Conservation (phyloP, 345 rosid species). For the Euphorbia lathyris region DNA sequence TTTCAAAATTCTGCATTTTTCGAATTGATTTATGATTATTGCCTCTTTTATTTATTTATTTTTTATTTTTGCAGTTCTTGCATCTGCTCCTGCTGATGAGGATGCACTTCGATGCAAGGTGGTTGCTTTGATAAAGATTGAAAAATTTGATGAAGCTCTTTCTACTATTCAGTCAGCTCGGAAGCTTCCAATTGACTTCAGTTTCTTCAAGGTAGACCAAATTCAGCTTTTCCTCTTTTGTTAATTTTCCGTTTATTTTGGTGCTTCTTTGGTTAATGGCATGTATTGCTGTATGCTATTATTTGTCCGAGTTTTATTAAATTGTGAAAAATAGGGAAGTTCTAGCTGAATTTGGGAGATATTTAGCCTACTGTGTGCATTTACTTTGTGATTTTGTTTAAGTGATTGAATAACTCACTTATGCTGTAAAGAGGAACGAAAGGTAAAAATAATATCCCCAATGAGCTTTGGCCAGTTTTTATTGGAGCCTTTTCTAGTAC, state of each 20-base stretch:
- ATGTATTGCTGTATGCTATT: background rate
- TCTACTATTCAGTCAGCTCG: constrained; percentile 47
- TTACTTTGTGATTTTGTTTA: background rate
- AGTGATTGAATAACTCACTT: background rate
- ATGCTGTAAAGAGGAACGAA: background rate
- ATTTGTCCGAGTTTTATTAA: background rate
- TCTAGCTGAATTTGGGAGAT: background rate
- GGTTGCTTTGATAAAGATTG: constrained; percentile 69
- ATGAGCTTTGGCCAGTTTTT: background rate
- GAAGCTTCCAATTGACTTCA: constrained; percentile 49
- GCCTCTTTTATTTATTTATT: too few relatives aligned
- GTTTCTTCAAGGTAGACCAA: constrained; percentile 54
- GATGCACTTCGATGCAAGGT: constrained; percentile 88
- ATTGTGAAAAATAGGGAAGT: background rate
- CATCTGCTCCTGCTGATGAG: constrained; percentile 66
- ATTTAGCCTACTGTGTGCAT: background rate
- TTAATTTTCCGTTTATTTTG: background rate
- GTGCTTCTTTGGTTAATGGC: background rate
- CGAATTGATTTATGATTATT: background rate
- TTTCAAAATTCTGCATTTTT: background rate
- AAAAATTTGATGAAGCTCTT: constrained; percentile 65
- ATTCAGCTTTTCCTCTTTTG: background rate
- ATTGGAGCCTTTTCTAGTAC: background rate
- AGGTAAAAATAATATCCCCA: background rate
- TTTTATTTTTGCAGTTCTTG: constrained; percentile 50